Base-by-base conservation (phyloP, 306 rosid species). In the Lathyrus oleraceus region DNA sequence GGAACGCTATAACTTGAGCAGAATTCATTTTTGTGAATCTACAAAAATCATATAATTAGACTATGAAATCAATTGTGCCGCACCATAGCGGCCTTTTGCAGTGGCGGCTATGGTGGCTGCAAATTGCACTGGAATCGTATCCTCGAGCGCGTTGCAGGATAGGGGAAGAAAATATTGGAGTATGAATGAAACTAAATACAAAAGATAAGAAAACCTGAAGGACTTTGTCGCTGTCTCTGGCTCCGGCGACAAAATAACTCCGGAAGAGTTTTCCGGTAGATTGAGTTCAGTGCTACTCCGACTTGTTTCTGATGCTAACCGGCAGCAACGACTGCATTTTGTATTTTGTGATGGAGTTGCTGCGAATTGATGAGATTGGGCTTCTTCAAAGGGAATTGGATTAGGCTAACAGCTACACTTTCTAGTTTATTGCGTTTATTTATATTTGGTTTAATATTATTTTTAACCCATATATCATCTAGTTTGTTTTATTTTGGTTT, bases 1-100 rank as follows among this genome's bases (percentile, higher is more conserved):
- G 78, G 48, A 70, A 72, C 52, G 85, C 82, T 71, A 80, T 79
- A 61, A 81, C 78, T 68, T 78, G 86, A 23, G 68, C 47, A 56
- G 73, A 75, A 59, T 81, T 76, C 88, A 87, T 87, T 70, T 82
- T 77, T 19, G 30, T 19, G 9, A 60, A 76, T 65, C 48, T 36
- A 70, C 76, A 57, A 71, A 75, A 76, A 69, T 70, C 56, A 52
- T 49, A 69, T 4, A 53, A 70, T 20, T 52, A 73, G 14, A 23
- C 17, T 53, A 21, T 23, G 36, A 11, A 21, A 7, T 23, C 30
- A 54, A 54, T 6, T 25, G 3, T 11, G 1, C 32, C 61, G 17
- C 35, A 7, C 12, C 1, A 53, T 1, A 14, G 15, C 32, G 4
- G 21, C 11, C 19, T 44, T 44, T 44, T 1, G 16, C 6, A 5